phyloP scores from a whole-genome alignment of 1,284 basidiomycete species.

The Coriolopsis trogii region DNA sequence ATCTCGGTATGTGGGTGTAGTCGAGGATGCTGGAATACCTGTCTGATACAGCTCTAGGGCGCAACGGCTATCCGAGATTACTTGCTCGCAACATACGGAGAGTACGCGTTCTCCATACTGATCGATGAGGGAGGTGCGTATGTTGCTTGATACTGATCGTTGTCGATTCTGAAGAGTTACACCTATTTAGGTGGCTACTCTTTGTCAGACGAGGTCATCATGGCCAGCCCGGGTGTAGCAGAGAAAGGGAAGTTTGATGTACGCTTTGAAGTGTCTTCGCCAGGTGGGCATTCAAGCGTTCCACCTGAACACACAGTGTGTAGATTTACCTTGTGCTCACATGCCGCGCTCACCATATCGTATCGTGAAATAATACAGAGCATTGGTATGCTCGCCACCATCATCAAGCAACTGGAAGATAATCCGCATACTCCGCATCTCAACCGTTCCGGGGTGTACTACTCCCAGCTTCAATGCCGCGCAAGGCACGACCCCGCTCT shows the following conservation, averaged over 20 bases:
- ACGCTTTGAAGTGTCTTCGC: slow-evolving; percentile 50
- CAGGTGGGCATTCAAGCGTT: slow-evolving; percentile 69
- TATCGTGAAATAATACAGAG: slow-evolving; percentile 35
- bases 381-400: slow-evolving; percentile 56
- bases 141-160: neutral
- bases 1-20: slow-evolving; percentile 41
- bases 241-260: slow-evolving; percentile 72
- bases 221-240: slow-evolving; percentile 54
- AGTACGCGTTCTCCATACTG: slow-evolving; percentile 56
- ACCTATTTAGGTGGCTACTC: slow-evolving; percentile 33
- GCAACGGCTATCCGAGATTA: slow-evolving; percentile 50
- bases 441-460: slow-evolving; percentile 32
- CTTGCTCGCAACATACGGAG: slow-evolving; percentile 53
- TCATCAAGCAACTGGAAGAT: slow-evolving; percentile 55
- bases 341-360: neutral
- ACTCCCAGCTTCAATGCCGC: slow-evolving; percentile 38
- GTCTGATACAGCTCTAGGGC: slow-evolving; percentile 39
- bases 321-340: neutral
- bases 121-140: slow-evolving; percentile 51
- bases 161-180: slow-evolving; percentile 6
- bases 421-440: slow-evolving; percentile 46
- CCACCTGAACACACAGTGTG: slow-evolving; percentile 60
- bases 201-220: slow-evolving; percentile 38
- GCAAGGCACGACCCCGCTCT: slow-evolving; percentile 50
- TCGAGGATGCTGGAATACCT: neutral